These are phyloP conservation scores for Pisolithus thermaeus DNA, from an alignment of 1,284 basidiomycete species.

Conservation along the genomic window DNA sequence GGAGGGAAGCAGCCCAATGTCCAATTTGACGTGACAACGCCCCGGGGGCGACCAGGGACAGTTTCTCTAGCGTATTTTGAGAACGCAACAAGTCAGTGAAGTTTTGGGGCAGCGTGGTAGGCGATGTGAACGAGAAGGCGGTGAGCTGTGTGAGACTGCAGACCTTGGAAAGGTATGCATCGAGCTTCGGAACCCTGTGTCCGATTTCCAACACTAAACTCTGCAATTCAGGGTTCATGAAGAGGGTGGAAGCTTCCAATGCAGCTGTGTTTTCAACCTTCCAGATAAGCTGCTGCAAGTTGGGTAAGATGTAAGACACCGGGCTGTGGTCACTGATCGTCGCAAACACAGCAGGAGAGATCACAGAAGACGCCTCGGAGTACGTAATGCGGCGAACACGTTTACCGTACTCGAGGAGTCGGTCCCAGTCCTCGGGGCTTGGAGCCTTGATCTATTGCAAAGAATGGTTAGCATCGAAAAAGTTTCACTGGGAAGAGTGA, in stretches of 20 bases:
- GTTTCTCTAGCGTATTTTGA: constrained; percentile 54
- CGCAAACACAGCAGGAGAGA: constrained; percentile 59
- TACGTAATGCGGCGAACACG: constrained; percentile 63
- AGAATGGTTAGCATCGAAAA: constrained; percentile 6
- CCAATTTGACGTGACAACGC: constrained; percentile 62
- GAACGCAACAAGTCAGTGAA: constrained; percentile 58
- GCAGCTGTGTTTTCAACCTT: constrained; percentile 59
- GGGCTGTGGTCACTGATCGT: constrained; percentile 59
- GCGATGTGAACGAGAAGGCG: constrained; percentile 62
- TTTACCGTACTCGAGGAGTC: constrained; percentile 56
- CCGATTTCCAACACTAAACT: constrained; percentile 57
- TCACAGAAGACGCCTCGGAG: constrained; percentile 57
- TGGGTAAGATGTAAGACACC: constrained; percentile 56
- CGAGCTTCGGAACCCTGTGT: constrained; percentile 49
- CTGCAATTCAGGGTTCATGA: constrained; percentile 57
- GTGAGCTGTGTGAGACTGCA: constrained; percentile 54
- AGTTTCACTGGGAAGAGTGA: constrained; percentile 16
- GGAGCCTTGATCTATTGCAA: constrained; percentile 50
- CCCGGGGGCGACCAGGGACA: constrained; percentile 64
- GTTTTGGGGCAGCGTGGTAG: constrained; percentile 60
- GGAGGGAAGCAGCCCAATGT: constrained; percentile 58
- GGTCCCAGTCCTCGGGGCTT: constrained; percentile 59
- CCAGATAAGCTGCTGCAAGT: constrained; percentile 64
- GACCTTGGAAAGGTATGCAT: constrained; percentile 56
- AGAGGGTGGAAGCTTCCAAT: constrained; percentile 56